A percentile compares a stretch with the other conserved stretches of the same genome.
phyloP scores from a whole-genome alignment of 768 basidiomycete genomes.

The Ephemerocybe angulata region DNA sequence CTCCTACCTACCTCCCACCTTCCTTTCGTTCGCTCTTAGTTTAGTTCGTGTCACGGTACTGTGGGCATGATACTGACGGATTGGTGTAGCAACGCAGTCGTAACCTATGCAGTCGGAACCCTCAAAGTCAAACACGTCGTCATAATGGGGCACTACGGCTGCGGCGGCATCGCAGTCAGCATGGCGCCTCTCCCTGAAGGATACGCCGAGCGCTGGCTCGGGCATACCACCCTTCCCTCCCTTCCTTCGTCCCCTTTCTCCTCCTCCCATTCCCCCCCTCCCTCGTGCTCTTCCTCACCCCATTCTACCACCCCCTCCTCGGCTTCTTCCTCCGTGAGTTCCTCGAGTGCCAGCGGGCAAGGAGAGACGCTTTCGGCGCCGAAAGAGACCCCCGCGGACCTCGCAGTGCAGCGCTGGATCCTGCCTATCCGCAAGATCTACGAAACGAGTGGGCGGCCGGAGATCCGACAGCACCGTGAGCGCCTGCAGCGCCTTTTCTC shows the following conservation, averaged over 20 bases:
- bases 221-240: too few relatives aligned
- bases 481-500: conserved; percentile 8
- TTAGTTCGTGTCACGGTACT: too few relatives aligned
- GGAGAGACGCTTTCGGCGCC: too few relatives aligned
- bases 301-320: neutral
- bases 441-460: conserved; percentile 30
- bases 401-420: conserved; percentile 40
- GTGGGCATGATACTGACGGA: too few relatives aligned
- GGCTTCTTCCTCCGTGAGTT: neutral
- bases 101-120: conserved; percentile 25
- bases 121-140: conserved; percentile 29
- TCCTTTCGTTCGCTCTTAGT: neutral
- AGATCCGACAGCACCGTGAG: conserved; percentile 33
- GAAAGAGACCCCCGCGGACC: conserved; percentile 17
- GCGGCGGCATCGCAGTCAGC: conserved; percentile 27
- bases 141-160: conserved; percentile 30
- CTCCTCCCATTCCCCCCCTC: neutral
- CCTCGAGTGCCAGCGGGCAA: too few relatives aligned
- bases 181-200: conserved; percentile 19
- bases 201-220: neutral
- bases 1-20: neutral
- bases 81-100: conserved; percentile 23
- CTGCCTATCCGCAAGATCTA: conserved; percentile 37
- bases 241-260: too few relatives aligned
- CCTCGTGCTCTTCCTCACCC: too few relatives aligned